phyloP scores from a whole-genome alignment of 2,329 filamentous ascomycete genomes.

The Trichoderma pleuroti region DNA sequence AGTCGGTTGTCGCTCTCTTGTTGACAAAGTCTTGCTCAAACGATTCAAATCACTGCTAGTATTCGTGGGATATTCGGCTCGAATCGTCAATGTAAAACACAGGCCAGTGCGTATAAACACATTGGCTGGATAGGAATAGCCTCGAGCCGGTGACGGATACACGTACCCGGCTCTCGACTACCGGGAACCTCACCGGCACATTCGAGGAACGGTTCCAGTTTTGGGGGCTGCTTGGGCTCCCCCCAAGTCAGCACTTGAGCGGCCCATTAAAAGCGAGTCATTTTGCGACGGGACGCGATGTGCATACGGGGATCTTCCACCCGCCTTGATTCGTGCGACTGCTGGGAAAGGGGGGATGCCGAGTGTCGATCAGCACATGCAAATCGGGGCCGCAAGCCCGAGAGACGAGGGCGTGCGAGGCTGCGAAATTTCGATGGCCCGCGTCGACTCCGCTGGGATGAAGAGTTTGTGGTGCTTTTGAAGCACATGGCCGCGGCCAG shows the following conservation, averaged over 20 bases:
- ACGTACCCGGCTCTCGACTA: neutral
- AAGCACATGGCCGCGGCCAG: neutral
- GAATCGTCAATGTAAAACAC: neutral
- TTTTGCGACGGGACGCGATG: conserved; percentile 6
- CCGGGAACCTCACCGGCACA: neutral
- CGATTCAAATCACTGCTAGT: neutral
- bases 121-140: neutral
- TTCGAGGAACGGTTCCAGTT: neutral
- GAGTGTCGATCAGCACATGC: conserved; percentile 10
- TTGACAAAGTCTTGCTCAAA: neutral
- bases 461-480: neutral
- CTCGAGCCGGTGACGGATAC: neutral
- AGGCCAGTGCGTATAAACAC: neutral
- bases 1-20: neutral
- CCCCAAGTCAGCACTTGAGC: neutral
- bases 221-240: neutral
- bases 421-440: neutral
- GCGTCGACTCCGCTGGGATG: neutral
- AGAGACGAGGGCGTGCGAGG: neutral
- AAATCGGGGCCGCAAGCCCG: neutral
- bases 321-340: conserved; percentile 1
- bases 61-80: neutral
- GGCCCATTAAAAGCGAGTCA: conserved; percentile 8
- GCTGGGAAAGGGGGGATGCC: neutral
- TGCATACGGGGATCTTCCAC: neutral